Evolutionary conservation across 108 stramenopile species (phyloP), one percentile per base, ranked within the genome.

Genomic region (Cyclotella cryptica): DNA sequence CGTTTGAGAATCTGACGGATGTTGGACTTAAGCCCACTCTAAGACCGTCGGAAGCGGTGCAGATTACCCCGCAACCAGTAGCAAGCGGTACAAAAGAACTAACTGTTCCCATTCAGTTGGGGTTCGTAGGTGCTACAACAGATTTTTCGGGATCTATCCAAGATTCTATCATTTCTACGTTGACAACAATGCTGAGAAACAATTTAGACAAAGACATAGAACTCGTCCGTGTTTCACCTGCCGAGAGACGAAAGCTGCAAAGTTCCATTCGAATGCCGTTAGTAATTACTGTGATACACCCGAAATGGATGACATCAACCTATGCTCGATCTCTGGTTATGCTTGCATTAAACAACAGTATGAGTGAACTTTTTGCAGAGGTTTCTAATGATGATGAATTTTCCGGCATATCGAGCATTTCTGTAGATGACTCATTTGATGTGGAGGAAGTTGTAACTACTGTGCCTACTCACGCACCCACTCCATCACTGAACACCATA

Each of bases 291-390:
- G 39, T 63, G 39, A 13, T 35, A 35, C 62, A 63, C 17, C 62
- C 62, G 3, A 35, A 13, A 3, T 63, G 62, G 62, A 63, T 63
- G 62, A 63, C 62, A n/a, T 63, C 62, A 4, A 41, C 30, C 17
- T 41, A 35, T 63, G 62, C 62, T 18, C 12, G 39, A 63, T 63
- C 62, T 41, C 12, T n/a, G 27, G 62, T 63, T 13, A 35, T 63
- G 30, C 18, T 41, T 7, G 62, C 62, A 41, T 0, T 63, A 15
- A 15, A 63, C 10, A 35, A 63, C 13, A 63, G 9, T 41, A 19
- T 41, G 5, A 19, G 9, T 19, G 40, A 10, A 3, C 40, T 63
- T 41, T 63, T 40, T 35, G 35, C 35, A 5, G 35, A 35, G 35
- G 35, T 35, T 35, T 35, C 35, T 35, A 63, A 41, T 35, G 30